phyloP scores from a whole-genome alignment of 2,329 filamentous ascomycete species.

The Diaporthe longicolla region DNA sequence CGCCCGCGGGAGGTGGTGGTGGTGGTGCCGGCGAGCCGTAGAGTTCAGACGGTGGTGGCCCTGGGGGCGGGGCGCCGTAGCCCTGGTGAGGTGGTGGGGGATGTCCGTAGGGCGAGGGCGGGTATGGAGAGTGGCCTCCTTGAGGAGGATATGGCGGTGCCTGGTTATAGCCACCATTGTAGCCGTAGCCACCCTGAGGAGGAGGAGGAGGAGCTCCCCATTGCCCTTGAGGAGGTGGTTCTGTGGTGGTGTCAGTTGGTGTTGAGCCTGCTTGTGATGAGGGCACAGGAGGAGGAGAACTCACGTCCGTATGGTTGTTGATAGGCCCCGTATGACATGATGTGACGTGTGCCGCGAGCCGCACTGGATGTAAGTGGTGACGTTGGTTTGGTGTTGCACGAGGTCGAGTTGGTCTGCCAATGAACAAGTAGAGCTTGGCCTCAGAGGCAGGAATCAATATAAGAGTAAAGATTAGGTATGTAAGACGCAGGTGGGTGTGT shows the following conservation, averaged over 20 bases:
- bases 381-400: no score
- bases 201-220: constrained; percentile 41
- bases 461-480: not conserved
- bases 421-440: not conserved
- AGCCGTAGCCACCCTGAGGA: constrained; percentile 45
- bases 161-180: constrained; percentile 37
- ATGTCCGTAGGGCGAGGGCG: constrained; percentile 44
- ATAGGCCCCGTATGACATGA: constrained; percentile 54
- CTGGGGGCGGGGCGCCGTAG: constrained; percentile 46
- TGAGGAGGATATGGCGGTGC: constrained; percentile 36
- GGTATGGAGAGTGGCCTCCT: constrained; percentile 32
- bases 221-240: constrained; percentile 31
- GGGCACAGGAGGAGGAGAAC: constrained; percentile 39
- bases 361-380: not conserved
- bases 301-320: constrained; percentile 54
- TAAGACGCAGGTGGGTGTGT: not conserved
- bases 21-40: constrained; percentile 40
- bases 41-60: constrained; percentile 48
- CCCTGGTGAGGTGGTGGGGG: constrained; percentile 51
- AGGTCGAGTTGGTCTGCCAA: not conserved
- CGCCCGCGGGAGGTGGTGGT: constrained; percentile 27
- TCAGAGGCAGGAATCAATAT: not conserved
- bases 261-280: not conserved
- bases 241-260: constrained; percentile 31
- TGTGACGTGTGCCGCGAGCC: constrained; percentile 6